A percentile compares a stretch with the other conserved stretches of the same genome.
These are phyloP conservation scores for Cadophora sp. DNA, from an alignment of 2,329 filamentous ascomycete genomes.

Conservation along the genomic window DNA sequence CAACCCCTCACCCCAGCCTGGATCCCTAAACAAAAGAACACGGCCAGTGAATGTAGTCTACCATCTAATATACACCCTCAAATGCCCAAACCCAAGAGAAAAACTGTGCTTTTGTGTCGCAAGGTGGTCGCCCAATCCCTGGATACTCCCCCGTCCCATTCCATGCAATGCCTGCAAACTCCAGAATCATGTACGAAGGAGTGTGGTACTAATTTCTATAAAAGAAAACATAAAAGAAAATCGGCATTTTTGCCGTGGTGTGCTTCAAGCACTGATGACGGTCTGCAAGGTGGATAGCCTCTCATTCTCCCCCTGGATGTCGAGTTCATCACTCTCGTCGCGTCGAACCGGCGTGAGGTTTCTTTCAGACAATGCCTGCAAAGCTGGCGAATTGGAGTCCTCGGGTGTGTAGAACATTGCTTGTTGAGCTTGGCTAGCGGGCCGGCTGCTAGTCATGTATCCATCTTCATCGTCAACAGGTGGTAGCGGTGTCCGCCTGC, in stretches of 20 bases:
- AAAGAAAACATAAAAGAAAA: slow-evolving; percentile 10
- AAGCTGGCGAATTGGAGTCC: slow-evolving; percentile 30
- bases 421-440: slow-evolving; percentile 33
- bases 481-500: slow-evolving; percentile 61
- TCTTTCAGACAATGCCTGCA: slow-evolving; percentile 22
- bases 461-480: slow-evolving; percentile 51
- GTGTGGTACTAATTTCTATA: not conserved
- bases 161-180: slow-evolving; percentile 5
- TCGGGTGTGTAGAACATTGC: slow-evolving; percentile 45
- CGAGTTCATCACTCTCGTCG: slow-evolving; percentile 6
- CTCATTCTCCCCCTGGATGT: slow-evolving; percentile 10
- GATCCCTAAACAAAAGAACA: not conserved
- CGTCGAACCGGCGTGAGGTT: not conserved
- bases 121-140: not conserved
- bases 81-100: slow-evolving; percentile 10
- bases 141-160: not conserved
- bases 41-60: slow-evolving; percentile 19
- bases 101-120: slow-evolving; percentile 7
- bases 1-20: not conserved
- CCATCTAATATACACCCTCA: slow-evolving; percentile 23
- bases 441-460: slow-evolving; percentile 29
- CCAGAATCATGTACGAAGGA: slow-evolving; percentile 15
- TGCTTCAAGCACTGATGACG: slow-evolving; percentile 7
- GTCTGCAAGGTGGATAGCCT: slow-evolving; percentile 16
- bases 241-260: not conserved